Evolutionary conservation across 306 rosid genomes (phyloP), one percentile per base, ranked within the genome.

Genomic region (Dryas alaskensis): DNA sequence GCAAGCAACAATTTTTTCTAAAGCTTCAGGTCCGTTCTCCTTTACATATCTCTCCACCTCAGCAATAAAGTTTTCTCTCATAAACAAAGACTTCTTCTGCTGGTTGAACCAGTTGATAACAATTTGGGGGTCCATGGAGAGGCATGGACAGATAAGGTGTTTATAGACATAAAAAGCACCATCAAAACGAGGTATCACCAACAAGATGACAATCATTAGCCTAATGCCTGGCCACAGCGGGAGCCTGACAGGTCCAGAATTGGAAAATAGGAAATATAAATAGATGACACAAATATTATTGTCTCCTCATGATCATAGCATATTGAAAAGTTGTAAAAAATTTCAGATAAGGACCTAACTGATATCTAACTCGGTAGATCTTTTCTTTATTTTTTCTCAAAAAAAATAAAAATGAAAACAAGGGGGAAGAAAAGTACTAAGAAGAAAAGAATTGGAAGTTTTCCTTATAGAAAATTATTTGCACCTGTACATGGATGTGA

Each of bases 171-270:
- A 53, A 16, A 72, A 73, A 50, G 91, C 80, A 67, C 89, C 87
- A 59, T 85, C 74, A 48, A 87, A 89, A 75, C 81, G 81, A 1
- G 94, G 91, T 9, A 78, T 46, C 53, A 78, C 79, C 53, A 89
- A 80, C 60, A 42, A 85, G 61, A 65, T 53, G 60, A 87, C 73
- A 49, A 87, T 81, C 76, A 78, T 42, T 42, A 89, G 79, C 87
- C 84, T 89, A 22, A 85, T 47, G 81, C 83, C 76, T 60, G 43
- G 79, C 91, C 94, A 89, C 50, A 81, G 42, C 44, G 50, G 70
- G 45, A 83, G 72, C 89, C 94, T 86, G 80, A 62, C 22, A 42
- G 48, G n/a, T 84, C 17, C 27, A 65, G 39, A 53, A 74, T 7
- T 51, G 60, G 49, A 1, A 40, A 73, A 76, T 12, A 17, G 3